Conservation (phyloP, 306 rosid genomes). For the Cicer judaicum region DNA sequence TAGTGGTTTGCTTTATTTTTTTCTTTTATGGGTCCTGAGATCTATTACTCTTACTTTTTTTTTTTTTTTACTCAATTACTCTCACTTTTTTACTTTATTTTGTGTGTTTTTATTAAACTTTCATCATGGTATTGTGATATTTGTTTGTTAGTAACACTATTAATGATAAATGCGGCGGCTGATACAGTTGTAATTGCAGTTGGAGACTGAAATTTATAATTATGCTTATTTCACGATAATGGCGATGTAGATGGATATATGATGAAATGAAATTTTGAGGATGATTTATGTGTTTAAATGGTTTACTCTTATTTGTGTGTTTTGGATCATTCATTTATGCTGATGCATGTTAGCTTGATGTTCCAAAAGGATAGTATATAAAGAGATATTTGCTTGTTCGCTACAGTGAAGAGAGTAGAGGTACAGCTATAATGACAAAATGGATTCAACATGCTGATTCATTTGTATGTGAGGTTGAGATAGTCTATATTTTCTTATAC, state of each 20-base stretch:
- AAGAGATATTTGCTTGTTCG: neutral
- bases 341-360: slow-evolving; percentile 10
- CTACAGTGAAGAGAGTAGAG: neutral
- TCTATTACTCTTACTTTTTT: slow-evolving; percentile 8
- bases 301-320: neutral
- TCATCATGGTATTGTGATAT: slow-evolving; percentile 18
- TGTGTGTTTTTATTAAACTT: neutral
- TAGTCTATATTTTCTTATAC: slow-evolving; percentile 3
- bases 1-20: slow-evolving; percentile 46
- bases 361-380: neutral
- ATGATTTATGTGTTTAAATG: neutral
- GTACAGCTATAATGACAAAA: neutral
- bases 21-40: slow-evolving; percentile 32
- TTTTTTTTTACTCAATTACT: neutral
- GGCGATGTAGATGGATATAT: neutral
- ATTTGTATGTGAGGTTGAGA: neutral
- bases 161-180: neutral
- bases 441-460: slow-evolving; percentile 18
- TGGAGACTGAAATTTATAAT: neutral
- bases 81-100: neutral
- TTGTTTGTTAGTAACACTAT: slow-evolving; percentile 15
- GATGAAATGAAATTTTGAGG: neutral
- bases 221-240: neutral
- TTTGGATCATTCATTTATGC: neutral
- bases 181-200: neutral